Evolutionary conservation across 148 eudicot species (phyloP).

Genomic region (Vaccinium myrtillus): DNA sequence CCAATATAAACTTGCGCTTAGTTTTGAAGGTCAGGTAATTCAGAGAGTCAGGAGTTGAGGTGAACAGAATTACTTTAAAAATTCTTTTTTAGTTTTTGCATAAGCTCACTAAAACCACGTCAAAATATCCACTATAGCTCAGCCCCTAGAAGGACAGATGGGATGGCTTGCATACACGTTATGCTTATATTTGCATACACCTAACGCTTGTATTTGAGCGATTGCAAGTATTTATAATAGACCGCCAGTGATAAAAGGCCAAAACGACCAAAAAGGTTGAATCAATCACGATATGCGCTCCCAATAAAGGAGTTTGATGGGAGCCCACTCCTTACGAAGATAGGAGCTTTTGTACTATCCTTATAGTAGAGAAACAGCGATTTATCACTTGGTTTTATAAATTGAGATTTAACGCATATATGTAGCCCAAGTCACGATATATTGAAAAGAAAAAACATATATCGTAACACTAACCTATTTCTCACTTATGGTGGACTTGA

Average conservation of each 20-base stretch:
- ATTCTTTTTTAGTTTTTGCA: background rate
- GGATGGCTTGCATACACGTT: background rate
- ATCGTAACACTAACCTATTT: no score
- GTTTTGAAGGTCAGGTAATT: background rate
- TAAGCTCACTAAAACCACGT: background rate
- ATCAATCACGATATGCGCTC: background rate
- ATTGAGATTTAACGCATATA: no score
- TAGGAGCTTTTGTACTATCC: no score
- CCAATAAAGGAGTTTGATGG: no score
- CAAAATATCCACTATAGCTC: slow-evolving; percentile 1
- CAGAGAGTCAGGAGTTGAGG: background rate
- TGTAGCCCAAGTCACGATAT: no score
- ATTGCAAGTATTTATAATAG: background rate
- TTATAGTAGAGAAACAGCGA: no score
- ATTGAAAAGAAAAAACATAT: no score
- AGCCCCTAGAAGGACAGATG: background rate
- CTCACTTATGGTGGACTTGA: no score
- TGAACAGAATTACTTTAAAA: background rate
- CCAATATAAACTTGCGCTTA: slow-evolving; percentile 15
- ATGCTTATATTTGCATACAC: background rate
- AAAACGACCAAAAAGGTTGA: background rate
- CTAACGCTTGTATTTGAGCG: background rate
- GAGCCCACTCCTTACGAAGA: no score
- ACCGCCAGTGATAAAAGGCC: background rate
- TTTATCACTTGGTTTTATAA: no score